Percentiles rank a stretch among this genome's conserved stretches.
phyloP scores from a whole-genome alignment of 139 green algal genomes.

The Nannochloris sp. region DNA sequence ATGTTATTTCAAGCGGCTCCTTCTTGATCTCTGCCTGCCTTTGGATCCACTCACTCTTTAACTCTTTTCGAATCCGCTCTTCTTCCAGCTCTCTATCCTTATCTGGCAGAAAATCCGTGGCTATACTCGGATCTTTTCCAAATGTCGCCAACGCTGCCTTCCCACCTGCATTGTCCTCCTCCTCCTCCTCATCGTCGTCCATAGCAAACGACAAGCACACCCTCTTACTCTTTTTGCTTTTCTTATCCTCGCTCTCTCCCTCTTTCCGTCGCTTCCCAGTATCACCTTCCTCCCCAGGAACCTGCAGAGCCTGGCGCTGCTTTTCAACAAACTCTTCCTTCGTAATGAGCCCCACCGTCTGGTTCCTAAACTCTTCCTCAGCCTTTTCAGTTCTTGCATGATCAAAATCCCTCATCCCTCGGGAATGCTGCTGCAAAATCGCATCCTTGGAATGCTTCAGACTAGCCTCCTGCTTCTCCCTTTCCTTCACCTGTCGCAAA shows the following conservation, averaged over 20 bases:
- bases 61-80: conserved; percentile 56
- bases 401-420: conserved; percentile 64
- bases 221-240: conserved; percentile 47
- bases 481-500: conserved; percentile 49
- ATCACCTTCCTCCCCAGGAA: conserved; percentile 42
- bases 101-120: conserved; percentile 79
- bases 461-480: conserved; percentile 58
- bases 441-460: conserved; percentile 53
- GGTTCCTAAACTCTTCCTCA: conserved; percentile 86
- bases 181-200: conserved; percentile 32
- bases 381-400: conserved; percentile 56
- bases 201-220: conserved; percentile 59
- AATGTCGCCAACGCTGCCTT: conserved; percentile 37
- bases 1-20: conserved; percentile 84
- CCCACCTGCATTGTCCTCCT: background rate
- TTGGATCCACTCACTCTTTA: conserved; percentile 46
- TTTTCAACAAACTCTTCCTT: conserved; percentile 86
- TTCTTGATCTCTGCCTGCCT: conserved; percentile 60
- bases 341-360: conserved; percentile 92
- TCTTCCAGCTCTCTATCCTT: conserved; percentile 70
- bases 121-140: conserved; percentile 73
- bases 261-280: conserved; percentile 36
- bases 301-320: conserved; percentile 40
- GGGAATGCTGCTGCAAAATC: conserved; percentile 30
- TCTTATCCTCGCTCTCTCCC: conserved; percentile 30